phyloP scores from a whole-genome alignment of 352 stramenopile genomes.

The Nothophytophthora sp. region DNA sequence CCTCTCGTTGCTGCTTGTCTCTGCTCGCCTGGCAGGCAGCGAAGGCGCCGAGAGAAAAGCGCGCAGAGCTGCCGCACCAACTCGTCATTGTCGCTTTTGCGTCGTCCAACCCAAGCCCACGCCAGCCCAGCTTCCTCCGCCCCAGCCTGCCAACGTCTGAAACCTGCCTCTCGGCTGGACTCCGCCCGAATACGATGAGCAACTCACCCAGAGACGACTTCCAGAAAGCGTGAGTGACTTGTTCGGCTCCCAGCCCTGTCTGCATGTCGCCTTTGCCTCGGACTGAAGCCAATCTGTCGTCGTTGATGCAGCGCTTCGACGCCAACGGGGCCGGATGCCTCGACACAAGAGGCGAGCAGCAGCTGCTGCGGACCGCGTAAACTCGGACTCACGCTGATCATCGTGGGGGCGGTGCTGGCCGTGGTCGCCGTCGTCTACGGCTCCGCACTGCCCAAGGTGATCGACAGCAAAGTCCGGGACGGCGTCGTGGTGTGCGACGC shows the following conservation, averaged over 20 bases:
- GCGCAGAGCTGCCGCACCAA: neutral
- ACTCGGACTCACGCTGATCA: conserved; percentile 34
- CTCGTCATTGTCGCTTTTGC: conserved; percentile 13
- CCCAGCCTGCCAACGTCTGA: too few relatives aligned
- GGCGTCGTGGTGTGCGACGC: conserved; percentile 46
- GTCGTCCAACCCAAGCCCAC: neutral
- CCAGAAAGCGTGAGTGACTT: conserved; percentile 16
- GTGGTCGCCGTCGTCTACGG: conserved; percentile 46
- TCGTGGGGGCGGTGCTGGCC: conserved; percentile 27
- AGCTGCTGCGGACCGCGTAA: conserved; percentile 24
- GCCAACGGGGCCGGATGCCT: neutral
- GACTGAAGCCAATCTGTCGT: neutral
- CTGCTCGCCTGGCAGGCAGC: too few relatives aligned
- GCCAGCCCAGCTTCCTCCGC: too few relatives aligned
- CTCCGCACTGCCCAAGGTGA: conserved; percentile 29
- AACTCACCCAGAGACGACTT: conserved; percentile 11
- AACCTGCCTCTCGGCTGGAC: too few relatives aligned
- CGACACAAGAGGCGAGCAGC: neutral
- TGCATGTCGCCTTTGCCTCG: conserved; percentile 2
- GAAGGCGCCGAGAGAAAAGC: too few relatives aligned
- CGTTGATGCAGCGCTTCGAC: conserved; percentile 5
- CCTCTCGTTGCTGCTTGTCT: too few relatives aligned
- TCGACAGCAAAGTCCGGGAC: conserved; percentile 40
- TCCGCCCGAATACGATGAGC: conserved; percentile 10
- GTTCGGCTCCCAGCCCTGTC: neutral